phyloP scores from a whole-genome alignment of 2,329 filamentous ascomycete species.

The Arthroderma uncinatum region DNA sequence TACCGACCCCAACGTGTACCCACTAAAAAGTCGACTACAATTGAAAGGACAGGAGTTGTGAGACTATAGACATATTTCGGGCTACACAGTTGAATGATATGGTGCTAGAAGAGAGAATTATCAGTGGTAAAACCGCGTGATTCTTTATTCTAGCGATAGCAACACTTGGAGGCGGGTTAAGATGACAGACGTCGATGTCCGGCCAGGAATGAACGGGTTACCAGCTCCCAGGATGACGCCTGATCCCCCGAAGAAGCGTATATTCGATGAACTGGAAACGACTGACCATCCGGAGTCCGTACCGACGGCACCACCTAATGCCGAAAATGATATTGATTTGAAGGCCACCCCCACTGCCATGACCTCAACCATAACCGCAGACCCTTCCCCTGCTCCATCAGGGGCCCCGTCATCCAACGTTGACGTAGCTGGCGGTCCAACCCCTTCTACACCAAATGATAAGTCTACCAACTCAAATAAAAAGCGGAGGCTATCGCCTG shows the following conservation, averaged over 20 bases:
- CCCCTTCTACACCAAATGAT: conserved; percentile 9
- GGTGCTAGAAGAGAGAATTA: background rate
- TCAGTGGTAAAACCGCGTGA: background rate
- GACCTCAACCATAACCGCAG: background rate
- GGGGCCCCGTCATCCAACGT: conserved; percentile 2
- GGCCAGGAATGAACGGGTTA: conserved; percentile 6
- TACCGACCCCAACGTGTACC: background rate
- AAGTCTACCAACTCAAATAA: conserved; percentile 19
- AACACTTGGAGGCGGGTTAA: background rate
- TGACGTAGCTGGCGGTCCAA: conserved; percentile 9
- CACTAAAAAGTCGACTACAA: background rate
- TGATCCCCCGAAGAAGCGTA: conserved; percentile 20
- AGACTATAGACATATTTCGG: background rate
- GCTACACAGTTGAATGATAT: background rate
- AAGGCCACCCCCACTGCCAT: background rate
- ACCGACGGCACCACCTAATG: background rate
- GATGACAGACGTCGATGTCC: conserved; percentile 10
- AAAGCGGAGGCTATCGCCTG: conserved; percentile 25
- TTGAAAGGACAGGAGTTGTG: background rate
- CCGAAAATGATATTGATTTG: background rate
- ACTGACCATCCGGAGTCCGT: background rate
- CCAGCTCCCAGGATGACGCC: conserved; percentile 9
- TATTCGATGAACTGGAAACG: conserved; percentile 20
- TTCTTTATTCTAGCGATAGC: background rate
- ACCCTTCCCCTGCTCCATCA: background rate